A percentile compares a stretch with the other conserved stretches of the same genome.
phyloP scores from a whole-genome alignment of 306 rosid species.

The Cicer arietinum region DNA sequence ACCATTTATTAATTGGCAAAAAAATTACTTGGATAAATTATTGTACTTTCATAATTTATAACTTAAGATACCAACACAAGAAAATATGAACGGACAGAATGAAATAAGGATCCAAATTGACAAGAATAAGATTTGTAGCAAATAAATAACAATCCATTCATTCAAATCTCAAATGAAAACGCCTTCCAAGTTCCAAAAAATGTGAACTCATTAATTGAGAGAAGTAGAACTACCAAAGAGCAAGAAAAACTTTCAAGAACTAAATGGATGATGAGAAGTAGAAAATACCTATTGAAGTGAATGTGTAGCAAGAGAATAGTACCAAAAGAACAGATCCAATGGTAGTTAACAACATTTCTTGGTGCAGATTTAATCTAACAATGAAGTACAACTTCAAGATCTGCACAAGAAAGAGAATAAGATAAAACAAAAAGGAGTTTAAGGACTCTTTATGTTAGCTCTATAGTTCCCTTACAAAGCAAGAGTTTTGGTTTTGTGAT shows the following conservation, averaged over 20 bases:
- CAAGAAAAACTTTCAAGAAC: conserved; percentile 16
- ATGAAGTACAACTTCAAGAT: conserved; percentile 49
- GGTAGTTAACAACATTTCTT: conserved; percentile 55
- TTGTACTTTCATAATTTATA: conserved; percentile 12
- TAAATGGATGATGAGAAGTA: not conserved
- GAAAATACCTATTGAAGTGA: conserved; percentile 72
- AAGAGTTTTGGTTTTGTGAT: conserved; percentile 19
- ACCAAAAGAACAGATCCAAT: conserved; percentile 65
- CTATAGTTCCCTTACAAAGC: conserved; percentile 36
- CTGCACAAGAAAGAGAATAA: conserved; percentile 43
- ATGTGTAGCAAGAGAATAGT: conserved; percentile 61
- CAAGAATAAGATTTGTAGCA: too few relatives aligned
- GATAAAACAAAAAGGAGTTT: not conserved
- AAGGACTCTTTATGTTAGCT: conserved; percentile 13
- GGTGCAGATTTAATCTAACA: conserved; percentile 47
- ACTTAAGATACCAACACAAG: conserved; percentile 14
- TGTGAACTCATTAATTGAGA: not conserved
- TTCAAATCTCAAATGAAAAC: conserved; percentile 20
- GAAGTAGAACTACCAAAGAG: conserved; percentile 28
- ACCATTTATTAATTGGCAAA: not conserved
- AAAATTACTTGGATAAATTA: not conserved
- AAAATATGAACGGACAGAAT: not conserved
- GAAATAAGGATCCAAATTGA: too few relatives aligned
- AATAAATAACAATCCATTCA: not conserved
- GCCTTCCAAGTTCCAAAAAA: not conserved